Conservation (phyloP, 2,329 filamentous ascomycete genomes). For the Paecilomyces fulvus region DNA sequence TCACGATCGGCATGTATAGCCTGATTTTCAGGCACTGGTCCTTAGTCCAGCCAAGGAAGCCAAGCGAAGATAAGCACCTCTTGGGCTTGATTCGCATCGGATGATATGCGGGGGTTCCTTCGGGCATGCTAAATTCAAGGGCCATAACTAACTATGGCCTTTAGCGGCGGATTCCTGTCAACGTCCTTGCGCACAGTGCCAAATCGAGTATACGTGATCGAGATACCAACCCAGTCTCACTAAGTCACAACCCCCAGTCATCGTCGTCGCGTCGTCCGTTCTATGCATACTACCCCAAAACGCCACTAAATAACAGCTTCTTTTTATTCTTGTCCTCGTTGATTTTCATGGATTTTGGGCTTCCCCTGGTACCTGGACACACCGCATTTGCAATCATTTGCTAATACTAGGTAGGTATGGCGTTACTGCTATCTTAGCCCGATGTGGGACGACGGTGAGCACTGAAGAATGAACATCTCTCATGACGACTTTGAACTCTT, state of each 20-base stretch:
- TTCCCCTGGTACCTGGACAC: too few relatives aligned
- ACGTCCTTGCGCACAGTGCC: not conserved
- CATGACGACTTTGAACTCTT: not conserved
- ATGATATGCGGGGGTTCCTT: not conserved
- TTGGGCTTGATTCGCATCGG: not conserved
- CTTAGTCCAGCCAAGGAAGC: not conserved
- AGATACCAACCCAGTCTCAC: not conserved
- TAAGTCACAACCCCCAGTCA: not conserved
- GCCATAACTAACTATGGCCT: not conserved
- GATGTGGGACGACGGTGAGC: not conserved
- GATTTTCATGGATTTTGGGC: too few relatives aligned
- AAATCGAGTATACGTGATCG: not conserved
- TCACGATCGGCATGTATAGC: too few relatives aligned
- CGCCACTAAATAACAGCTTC: not conserved
- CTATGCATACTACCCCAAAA: not conserved
- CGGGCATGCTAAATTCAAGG: too few relatives aligned
- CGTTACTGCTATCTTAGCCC: not conserved
- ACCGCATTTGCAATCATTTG: too few relatives aligned
- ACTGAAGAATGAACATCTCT: not conserved
- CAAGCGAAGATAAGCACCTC: not conserved
- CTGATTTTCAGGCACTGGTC: not conserved
- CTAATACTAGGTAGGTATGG: not conserved
- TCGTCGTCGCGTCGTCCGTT: not conserved
- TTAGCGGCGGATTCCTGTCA: not conserved
- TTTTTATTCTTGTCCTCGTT: too few relatives aligned